Evolutionary conservation across 805 yeast species (phyloP), one percentile per base, ranked within the genome.

Genomic region (Lipomyces mesembrius): DNA sequence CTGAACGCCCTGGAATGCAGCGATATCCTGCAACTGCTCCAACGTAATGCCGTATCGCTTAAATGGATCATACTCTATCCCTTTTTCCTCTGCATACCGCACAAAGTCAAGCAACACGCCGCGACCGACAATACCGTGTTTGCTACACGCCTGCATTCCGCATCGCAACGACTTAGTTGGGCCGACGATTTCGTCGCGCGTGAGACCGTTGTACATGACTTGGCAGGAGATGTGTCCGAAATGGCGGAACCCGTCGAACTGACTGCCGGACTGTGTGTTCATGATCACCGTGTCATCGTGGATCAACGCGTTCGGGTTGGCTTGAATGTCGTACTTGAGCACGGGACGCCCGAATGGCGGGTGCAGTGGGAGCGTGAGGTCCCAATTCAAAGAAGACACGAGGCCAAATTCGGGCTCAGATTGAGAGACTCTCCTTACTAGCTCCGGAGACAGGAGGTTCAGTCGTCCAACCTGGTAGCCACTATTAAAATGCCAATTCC

Each of bases 21-120:
- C 76, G 20, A 76, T 69, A 35, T 63, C 67, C 57, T 65, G 52
- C 20, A 77, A 58, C 22, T 74, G 75, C 9, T 59, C 65, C 7
- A 74, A 66, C 22, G 72, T 63, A 59, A 77, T 73, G n/a, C 69
- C 71, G 65, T 74, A 72, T 12, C 66, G 51, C 20, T 69, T 62
- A 60, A 77, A 75, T 37, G 76, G 71, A 49, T 72, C 71, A 63
- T 73, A 77, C 56, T 72, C 60, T 32, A 74, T 71, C 6, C 77
- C 75, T 32, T 71, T 68, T 32, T 66, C 70, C 54, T 74, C 69
- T 0, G 78, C 78, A 71, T 73, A 77, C 7, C 62, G 56, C 17
- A 76, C 77, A 61, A 74, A 77, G 69, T 77, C 80, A 2, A 77
- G 62, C 39, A 77, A 66, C 17, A 77, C 77, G 2, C 80, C 80